Evolutionary conservation across 192 early-diverging fungal genomes (phyloP).

Genomic region (Umbelopsis ramanniana): DNA sequence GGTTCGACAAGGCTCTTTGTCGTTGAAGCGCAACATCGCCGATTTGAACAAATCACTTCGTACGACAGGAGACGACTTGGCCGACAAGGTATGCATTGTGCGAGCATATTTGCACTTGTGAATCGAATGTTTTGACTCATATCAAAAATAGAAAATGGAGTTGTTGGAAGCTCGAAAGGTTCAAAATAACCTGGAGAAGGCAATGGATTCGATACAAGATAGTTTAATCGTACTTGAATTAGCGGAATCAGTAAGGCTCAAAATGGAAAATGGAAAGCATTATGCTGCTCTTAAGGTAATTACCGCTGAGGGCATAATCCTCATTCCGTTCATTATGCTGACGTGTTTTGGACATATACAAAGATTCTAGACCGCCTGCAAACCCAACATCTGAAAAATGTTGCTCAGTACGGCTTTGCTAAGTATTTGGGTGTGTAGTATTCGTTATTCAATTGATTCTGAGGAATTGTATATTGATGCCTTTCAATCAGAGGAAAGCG

Average conservation of each 20-base stretch:
- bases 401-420: constrained; percentile 84
- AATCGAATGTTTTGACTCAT: background rate
- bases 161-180: constrained; percentile 78
- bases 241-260: constrained; percentile 79
- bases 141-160: constrained; percentile 69
- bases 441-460: background rate
- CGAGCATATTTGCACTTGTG: too few species aligned
- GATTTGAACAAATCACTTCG: constrained; percentile 89
- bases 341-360: background rate
- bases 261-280: constrained; percentile 84
- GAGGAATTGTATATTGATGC: too few species aligned
- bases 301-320: background rate
- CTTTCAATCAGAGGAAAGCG: constrained; percentile 65
- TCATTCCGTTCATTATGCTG: background rate
- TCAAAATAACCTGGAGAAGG: constrained; percentile 87
- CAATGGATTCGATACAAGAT: constrained; percentile 76
- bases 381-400: constrained; percentile 70
- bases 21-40: constrained; percentile 83
- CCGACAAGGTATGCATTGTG: constrained; percentile 64
- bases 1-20: constrained; percentile 85
- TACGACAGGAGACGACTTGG: constrained; percentile 73
- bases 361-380: constrained; percentile 88
- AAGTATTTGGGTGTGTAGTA: constrained; percentile 70
- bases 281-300: constrained; percentile 86
- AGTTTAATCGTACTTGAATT: constrained; percentile 90